These are phyloP conservation scores for Trypanosoma grayi DNA, from an alignment of 208 protist species.

Conservation along the genomic window DNA sequence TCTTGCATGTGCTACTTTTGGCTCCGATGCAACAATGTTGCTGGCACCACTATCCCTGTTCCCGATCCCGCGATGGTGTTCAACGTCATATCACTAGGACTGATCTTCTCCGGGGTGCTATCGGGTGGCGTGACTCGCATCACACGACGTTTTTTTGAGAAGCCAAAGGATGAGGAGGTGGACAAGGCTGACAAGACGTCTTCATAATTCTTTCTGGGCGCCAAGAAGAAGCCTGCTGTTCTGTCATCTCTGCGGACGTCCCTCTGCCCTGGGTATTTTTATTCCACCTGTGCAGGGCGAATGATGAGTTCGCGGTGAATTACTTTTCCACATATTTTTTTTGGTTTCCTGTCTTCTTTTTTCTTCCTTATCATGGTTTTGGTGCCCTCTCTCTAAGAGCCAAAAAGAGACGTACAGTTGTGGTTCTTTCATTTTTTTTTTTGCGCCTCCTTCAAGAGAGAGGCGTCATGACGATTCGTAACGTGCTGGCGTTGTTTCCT, in stretches of 20 bases:
- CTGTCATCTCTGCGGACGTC: too few species aligned
- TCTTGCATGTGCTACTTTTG: constrained; percentile 31
- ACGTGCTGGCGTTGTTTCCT: background rate
- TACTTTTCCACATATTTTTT: background rate
- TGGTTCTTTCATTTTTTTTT: constrained; percentile 7
- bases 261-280: too few species aligned
- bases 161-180: constrained; percentile 5
- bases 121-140: constrained; percentile 31
- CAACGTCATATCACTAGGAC: constrained; percentile 59
- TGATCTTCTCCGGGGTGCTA: constrained; percentile 37
- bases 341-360: constrained; percentile 3
- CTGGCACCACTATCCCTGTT: constrained; percentile 62
- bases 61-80: constrained; percentile 80
- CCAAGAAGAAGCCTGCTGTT: too few species aligned
- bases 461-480: background rate
- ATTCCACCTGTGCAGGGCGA: too few species aligned
- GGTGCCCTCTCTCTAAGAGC: too few species aligned
- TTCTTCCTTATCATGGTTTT: background rate
- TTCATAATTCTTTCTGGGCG: too few species aligned
- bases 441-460: too few species aligned
- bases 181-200: background rate
- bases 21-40: constrained; percentile 53
- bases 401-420: too few species aligned
- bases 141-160: constrained; percentile 23
- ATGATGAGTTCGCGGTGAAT: too few species aligned